Percentiles rank a stretch among this genome's conserved stretches.
phyloP scores from a whole-genome alignment of 78 protist genomes.

The Pigoraptor vietnamica region DNA sequence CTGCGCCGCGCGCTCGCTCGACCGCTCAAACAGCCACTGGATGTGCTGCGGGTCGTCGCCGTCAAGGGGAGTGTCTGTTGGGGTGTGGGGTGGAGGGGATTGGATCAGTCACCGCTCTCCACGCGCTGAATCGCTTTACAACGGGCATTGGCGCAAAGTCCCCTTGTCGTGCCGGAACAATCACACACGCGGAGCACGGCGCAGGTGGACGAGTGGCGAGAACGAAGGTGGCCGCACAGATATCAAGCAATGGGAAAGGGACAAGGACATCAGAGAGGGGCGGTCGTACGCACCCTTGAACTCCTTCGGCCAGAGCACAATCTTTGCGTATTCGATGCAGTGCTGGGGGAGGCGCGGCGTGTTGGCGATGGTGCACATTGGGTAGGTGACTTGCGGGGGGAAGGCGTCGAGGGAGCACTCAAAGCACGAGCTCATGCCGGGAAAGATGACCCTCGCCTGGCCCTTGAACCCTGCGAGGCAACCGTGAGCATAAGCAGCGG shows the following conservation, averaged over 20 bases:
- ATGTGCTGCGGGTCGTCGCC: constrained; percentile 88
- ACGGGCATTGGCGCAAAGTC: too few species aligned
- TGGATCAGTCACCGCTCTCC: too few species aligned
- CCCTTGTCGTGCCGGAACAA: too few species aligned
- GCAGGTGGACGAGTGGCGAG: too few species aligned
- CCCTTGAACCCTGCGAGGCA: constrained; percentile 81
- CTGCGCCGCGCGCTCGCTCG: constrained; percentile 70
- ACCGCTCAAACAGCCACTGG: constrained; percentile 73
- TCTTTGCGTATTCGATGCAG: constrained; percentile 86
- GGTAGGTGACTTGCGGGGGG: constrained; percentile 86
- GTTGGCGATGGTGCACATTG: constrained; percentile 93
- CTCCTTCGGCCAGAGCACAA: constrained; percentile 31
- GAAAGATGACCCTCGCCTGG: constrained; percentile 88
- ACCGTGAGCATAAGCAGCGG: too few species aligned
- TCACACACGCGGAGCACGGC: too few species aligned
- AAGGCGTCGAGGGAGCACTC: constrained; percentile 85
- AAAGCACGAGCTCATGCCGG: constrained; percentile 82
- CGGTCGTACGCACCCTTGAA: background rate
- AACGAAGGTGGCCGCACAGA: too few species aligned
- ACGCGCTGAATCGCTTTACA: too few species aligned
- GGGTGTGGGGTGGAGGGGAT: too few species aligned
- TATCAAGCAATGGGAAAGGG: too few species aligned
- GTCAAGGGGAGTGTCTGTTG: constrained; percentile 49
- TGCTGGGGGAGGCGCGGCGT: constrained; percentile 94
- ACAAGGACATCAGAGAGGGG: background rate